phyloP scores from a whole-genome alignment of 495 filamentous ascomycete genomes.

The Hyaloscypha bicolor region DNA sequence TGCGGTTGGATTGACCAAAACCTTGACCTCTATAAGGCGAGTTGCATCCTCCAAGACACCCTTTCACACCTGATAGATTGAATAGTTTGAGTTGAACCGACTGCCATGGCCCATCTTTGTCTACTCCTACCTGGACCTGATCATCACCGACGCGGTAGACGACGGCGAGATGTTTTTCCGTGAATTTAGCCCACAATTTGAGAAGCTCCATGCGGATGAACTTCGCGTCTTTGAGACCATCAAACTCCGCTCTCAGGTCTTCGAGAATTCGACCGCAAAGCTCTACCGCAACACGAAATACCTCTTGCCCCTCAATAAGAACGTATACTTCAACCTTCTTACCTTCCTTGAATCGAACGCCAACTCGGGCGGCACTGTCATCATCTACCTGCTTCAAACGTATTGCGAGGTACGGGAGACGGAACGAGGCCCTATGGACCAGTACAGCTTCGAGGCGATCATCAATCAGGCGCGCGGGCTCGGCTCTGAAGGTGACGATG shows the following conservation, averaged over 20 bases:
- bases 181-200: constrained; percentile 66
- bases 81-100: constrained; percentile 80
- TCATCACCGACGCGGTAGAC: constrained; percentile 46
- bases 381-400: constrained; percentile 74
- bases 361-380: constrained; percentile 73
- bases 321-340: constrained; percentile 76
- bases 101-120: constrained; percentile 92
- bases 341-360: constrained; percentile 85
- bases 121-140: constrained; percentile 84
- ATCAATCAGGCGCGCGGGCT: constrained; percentile 57
- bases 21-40: constrained; percentile 89
- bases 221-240: constrained; percentile 68
- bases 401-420: constrained; percentile 72
- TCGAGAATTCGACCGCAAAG: constrained; percentile 68
- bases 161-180: constrained; percentile 75
- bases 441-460: constrained; percentile 80
- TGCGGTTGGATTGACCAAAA: constrained; percentile 84
- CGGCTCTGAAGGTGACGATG: constrained; percentile 56
- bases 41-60: constrained; percentile 14
- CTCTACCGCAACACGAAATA: constrained; percentile 85
- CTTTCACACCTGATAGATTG: background rate
- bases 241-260: constrained; percentile 73
- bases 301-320: constrained; percentile 78
- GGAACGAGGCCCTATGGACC: constrained; percentile 72
- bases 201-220: constrained; percentile 74